These are phyloP conservation scores for Jaapia argillacea DNA, from an alignment of 768 basidiomycete genomes.

Conservation along the genomic window DNA sequence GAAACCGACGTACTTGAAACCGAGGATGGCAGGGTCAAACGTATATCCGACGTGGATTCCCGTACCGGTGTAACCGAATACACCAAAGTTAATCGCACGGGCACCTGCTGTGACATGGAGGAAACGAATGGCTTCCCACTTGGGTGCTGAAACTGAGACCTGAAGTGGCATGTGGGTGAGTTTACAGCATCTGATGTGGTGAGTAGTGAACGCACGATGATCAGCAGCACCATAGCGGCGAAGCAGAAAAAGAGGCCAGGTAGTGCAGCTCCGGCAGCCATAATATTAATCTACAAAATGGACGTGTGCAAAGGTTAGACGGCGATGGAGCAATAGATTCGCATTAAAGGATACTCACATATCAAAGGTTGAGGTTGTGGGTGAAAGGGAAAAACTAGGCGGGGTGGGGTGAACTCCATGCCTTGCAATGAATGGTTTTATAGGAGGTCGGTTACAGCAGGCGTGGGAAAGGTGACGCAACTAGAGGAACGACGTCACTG, in stretches of 20 bases:
- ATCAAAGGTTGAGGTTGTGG: too few species aligned
- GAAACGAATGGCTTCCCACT: constrained; percentile 65
- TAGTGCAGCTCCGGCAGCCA: constrained; percentile 49
- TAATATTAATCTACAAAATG: too few species aligned
- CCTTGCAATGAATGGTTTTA: too few species aligned
- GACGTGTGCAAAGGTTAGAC: too few species aligned
- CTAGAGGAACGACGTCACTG: too few species aligned
- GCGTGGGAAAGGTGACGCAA: too few species aligned
- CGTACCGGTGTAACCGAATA: constrained; percentile 69
- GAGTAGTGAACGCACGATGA: constrained; percentile 42
- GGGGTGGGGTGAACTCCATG: too few species aligned
- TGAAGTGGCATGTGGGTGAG: constrained; percentile 16
- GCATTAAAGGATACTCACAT: too few species aligned
- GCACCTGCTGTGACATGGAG: constrained; percentile 37
- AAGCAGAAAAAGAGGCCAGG: constrained; percentile 69
- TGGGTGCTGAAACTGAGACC: constrained; percentile 67
- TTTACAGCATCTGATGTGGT: background rate
- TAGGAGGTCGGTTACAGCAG: too few species aligned
- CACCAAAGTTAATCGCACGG: constrained; percentile 47
- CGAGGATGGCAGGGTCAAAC: constrained; percentile 20
- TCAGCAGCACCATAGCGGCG: constrained; percentile 56
- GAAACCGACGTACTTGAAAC: constrained; percentile 31
- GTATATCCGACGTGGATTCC: constrained; percentile 46
- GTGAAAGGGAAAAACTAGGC: too few species aligned
- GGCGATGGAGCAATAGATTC: too few species aligned